Percentiles rank a stretch among this genome's conserved stretches.
phyloP scores from a whole-genome alignment of 2,329 filamentous ascomycete genomes.

The Arthroderma sp. region DNA sequence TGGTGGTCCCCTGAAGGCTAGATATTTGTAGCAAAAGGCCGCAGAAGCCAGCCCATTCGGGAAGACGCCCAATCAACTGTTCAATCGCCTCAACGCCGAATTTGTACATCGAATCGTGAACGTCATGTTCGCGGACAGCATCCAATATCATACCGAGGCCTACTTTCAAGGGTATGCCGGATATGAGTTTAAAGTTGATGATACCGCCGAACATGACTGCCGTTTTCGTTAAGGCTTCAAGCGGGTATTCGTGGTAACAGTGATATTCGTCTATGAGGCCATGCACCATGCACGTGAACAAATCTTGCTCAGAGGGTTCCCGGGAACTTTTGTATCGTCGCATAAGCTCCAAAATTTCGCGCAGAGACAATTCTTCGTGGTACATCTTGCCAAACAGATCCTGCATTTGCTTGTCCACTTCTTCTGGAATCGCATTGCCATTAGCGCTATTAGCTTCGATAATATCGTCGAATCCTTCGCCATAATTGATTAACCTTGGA shows the following conservation, averaged over 20 bases:
- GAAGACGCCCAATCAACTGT: conserved; percentile 68
- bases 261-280: conserved; percentile 94
- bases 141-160: conserved; percentile 98
- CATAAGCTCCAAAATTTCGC: conserved; percentile 71
- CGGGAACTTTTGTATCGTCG: conserved; percentile 78
- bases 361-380: conserved; percentile 72
- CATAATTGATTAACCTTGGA: conserved; percentile 90
- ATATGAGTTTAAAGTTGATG: conserved; percentile 84
- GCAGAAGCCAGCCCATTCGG: conserved; percentile 94
- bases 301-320: conserved; percentile 73
- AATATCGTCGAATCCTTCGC: conserved; percentile 79
- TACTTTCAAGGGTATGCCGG: conserved; percentile 78
- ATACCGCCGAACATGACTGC: conserved; percentile 94
- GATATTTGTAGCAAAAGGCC: conserved; percentile 70
- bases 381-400: conserved; percentile 99
- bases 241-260: conserved; percentile 86
- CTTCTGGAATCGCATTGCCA: conserved; percentile 65
- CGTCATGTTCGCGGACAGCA: conserved; percentile 70
- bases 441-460: conserved; percentile 73
- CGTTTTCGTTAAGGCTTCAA: conserved; percentile 91
- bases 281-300: conserved; percentile 98
- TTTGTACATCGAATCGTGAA: conserved; percentile 89
- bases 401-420: conserved; percentile 85
- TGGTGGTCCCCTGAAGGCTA: conserved; percentile 69
- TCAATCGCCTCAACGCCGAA: conserved; percentile 92